phyloP scores from a whole-genome alignment of 768 basidiomycete species.

The Cyclocybe aegerita region DNA sequence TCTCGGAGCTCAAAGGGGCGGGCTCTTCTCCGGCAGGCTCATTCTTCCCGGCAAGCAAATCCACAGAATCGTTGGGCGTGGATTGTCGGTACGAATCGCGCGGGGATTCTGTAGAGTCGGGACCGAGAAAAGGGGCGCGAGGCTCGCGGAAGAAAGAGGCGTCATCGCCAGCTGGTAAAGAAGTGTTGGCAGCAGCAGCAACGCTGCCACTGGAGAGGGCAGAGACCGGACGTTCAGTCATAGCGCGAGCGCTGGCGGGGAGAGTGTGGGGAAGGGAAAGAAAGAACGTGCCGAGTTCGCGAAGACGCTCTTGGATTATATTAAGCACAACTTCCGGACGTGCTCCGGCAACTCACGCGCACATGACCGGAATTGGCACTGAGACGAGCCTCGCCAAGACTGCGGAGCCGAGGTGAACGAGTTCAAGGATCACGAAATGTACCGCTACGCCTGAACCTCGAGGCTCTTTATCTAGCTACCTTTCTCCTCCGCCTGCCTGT shows the following conservation, averaged over 20 bases:
- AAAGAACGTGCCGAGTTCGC: not conserved
- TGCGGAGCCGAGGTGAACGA: too few relatives aligned
- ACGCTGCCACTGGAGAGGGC: slow-evolving; percentile 12
- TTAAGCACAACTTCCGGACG: too few relatives aligned
- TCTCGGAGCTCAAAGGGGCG: slow-evolving; percentile 1
- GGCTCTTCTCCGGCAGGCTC: slow-evolving; percentile 13
- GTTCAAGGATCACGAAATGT: too few relatives aligned
- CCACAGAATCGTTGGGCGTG: slow-evolving; percentile 17
- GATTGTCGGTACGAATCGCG: slow-evolving; percentile 14
- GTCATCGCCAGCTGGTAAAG: slow-evolving; percentile 17
- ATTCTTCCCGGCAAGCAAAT: slow-evolving; percentile 11
- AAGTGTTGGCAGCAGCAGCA: slow-evolving; percentile 16
- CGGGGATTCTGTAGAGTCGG: slow-evolving; percentile 16
- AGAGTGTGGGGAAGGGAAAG: slow-evolving; percentile 3
- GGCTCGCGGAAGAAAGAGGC: slow-evolving; percentile 15
- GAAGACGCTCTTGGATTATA: not conserved
- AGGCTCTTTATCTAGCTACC: too few relatives aligned
- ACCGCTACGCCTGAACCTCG: too few relatives aligned
- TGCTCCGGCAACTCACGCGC: too few relatives aligned
- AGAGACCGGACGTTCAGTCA: slow-evolving; percentile 17
- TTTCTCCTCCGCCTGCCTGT: too few relatives aligned
- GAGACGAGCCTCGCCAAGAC: too few relatives aligned
- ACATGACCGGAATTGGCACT: too few relatives aligned
- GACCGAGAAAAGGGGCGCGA: slow-evolving; percentile 12
- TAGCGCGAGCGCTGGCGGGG: not conserved